These are phyloP conservation scores for Aspergillus sp. DNA, from an alignment of 2,329 filamentous ascomycete species.

Conservation along the genomic window DNA sequence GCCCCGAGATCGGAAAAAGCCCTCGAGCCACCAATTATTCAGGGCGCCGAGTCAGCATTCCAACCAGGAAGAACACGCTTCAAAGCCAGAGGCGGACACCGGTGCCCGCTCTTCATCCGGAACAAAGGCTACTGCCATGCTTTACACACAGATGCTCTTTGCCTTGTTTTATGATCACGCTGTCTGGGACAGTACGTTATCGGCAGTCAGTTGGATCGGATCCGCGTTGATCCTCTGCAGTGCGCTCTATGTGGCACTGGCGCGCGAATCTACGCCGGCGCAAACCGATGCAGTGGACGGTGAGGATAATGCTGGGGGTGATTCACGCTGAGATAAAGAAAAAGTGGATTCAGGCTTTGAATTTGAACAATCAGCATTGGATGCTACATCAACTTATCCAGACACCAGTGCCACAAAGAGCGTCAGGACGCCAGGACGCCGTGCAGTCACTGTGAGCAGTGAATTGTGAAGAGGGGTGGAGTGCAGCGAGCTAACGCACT, in stretches of 20 bases:
- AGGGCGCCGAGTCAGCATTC: background rate
- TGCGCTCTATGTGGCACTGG: constrained; percentile 64
- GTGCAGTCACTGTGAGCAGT: background rate
- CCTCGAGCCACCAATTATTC: background rate
- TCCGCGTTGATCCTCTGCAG: constrained; percentile 64
- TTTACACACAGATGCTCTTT: constrained; percentile 70
- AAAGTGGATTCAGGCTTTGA: background rate
- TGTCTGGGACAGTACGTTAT: constrained; percentile 62
- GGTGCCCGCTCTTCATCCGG: constrained; percentile 18
- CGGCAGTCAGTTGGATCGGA: constrained; percentile 58
- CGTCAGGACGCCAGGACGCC: too few relatives aligned
- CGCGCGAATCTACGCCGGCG: constrained; percentile 38
- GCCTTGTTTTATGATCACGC: constrained; percentile 64
- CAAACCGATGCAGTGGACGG: background rate
- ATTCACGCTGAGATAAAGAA: background rate
- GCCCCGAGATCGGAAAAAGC: background rate
- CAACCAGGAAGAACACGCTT: background rate
- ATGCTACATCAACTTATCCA: background rate
- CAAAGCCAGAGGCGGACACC: constrained; percentile 3
- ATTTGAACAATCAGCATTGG: background rate
- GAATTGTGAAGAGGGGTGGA: background rate
- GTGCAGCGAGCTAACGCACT: constrained; percentile 7
- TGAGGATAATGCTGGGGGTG: constrained; percentile 3
- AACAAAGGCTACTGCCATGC: constrained; percentile 63
- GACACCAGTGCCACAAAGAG: constrained; percentile 6